A percentile compares a stretch with the other conserved stretches of the same genome.
phyloP scores from a whole-genome alignment of 805 yeast species.

The Cyberlindnera maclurae region DNA sequence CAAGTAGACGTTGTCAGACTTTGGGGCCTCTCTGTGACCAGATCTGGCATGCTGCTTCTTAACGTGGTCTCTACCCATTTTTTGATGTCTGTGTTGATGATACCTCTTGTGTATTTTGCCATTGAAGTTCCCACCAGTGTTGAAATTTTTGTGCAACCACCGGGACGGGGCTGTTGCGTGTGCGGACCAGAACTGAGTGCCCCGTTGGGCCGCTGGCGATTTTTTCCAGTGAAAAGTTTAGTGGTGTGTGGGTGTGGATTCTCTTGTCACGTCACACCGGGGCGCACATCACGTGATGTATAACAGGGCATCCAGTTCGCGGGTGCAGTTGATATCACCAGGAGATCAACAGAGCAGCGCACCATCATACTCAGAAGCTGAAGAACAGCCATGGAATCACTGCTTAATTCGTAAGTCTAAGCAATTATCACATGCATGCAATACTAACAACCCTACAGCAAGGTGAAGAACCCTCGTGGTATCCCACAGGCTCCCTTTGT shows the following conservation, averaged over 20 bases:
- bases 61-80: conserved; percentile 97
- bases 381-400: conserved; percentile 15
- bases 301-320: too few species aligned
- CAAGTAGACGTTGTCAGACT: conserved; percentile 98
- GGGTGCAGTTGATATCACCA: too few species aligned
- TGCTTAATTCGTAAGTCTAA: conserved; percentile 18
- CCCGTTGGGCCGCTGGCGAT: too few species aligned
- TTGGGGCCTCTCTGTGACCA: conserved; percentile 98
- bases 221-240: too few species aligned
- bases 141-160: conserved; percentile 1
- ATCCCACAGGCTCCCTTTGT: conserved; percentile 96
- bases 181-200: too few species aligned
- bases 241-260: too few species aligned
- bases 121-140: not conserved
- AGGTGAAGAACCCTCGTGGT: conserved; percentile 73
- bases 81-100: conserved; percentile 10
- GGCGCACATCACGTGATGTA: too few species aligned
- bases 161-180: too few species aligned
- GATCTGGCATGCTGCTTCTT: conserved; percentile 92
- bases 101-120: not conserved
- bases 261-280: too few species aligned
- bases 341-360: too few species aligned
- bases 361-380: too few species aligned
- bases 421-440: not conserved
- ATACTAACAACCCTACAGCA: conserved; percentile 3